phyloP scores from a whole-genome alignment of 2,329 filamentous ascomycete species.

The Diplodia intermedia region DNA sequence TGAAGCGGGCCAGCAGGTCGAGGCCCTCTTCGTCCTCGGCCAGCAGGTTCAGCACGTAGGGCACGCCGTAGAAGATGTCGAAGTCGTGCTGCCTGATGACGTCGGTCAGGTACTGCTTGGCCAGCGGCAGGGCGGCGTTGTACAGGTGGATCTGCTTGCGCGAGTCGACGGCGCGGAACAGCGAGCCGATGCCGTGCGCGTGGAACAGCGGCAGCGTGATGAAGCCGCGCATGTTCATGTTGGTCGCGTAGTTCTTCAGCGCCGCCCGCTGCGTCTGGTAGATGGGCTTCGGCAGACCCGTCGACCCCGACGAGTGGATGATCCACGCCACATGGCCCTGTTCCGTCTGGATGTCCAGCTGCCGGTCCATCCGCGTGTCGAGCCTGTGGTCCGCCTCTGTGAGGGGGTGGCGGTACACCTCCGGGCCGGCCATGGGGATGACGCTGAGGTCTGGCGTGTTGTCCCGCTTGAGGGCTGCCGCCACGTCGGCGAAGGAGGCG shows the following conservation, averaged over 20 bases:
- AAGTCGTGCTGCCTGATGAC: conserved; percentile 43
- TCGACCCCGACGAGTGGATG: conserved; percentile 63
- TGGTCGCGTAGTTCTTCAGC: conserved; percentile 30
- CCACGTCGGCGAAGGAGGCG: conserved; percentile 38
- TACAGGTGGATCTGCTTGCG: conserved; percentile 27
- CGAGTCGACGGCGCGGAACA: conserved; percentile 26
- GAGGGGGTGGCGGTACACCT: conserved; percentile 33
- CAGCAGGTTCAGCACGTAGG: conserved; percentile 70
- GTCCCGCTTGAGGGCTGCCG: conserved; percentile 43
- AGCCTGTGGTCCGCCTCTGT: conserved; percentile 25
- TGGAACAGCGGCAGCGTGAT: conserved; percentile 31
- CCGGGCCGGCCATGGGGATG: conserved; percentile 39
- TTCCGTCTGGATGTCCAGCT: conserved; percentile 41
- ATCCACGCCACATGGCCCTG: conserved; percentile 48
- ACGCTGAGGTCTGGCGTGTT: conserved; percentile 37
- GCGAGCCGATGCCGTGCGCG: conserved; percentile 25
- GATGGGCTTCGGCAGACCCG: conserved; percentile 69
- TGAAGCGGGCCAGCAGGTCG: conserved; percentile 53
- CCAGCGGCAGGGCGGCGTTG: conserved; percentile 21
- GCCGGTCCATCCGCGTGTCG: conserved; percentile 39
- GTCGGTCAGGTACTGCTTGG: conserved; percentile 41
- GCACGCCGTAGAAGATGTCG: conserved; percentile 67
- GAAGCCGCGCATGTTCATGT: conserved; percentile 28
- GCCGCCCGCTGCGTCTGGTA: conserved; percentile 58
- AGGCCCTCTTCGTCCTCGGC: conserved; percentile 65